Percentiles rank a stretch among this genome's conserved stretches.
phyloP scores from a whole-genome alignment of 192 early-diverging fungal genomes.

The Backusella macrospora region DNA sequence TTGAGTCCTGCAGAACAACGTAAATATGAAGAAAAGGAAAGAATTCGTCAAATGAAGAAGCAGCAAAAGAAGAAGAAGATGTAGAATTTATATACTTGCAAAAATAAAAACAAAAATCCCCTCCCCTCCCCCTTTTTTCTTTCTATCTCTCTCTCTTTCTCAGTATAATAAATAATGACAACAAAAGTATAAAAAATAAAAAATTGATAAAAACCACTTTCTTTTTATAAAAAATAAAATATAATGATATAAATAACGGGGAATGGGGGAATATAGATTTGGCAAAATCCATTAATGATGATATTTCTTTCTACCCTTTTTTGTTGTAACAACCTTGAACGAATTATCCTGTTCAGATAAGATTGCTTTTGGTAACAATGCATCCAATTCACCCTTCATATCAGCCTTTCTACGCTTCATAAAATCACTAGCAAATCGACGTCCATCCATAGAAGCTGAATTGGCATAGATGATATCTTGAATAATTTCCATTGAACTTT shows the following conservation, averaged over 20 bases:
- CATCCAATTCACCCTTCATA: conserved; percentile 41
- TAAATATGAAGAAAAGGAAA: conserved; percentile 84
- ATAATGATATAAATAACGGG: too few species aligned
- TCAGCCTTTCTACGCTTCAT: conserved; percentile 72
- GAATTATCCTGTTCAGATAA: conserved; percentile 11
- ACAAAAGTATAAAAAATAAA: not conserved
- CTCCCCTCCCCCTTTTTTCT: too few species aligned
- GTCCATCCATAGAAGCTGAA: conserved; percentile 69
- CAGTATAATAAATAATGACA: not conserved
- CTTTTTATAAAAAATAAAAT: not conserved
- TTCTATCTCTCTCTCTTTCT: not conserved
- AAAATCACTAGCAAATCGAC: conserved; percentile 79
- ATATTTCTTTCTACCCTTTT: conserved; percentile 31
- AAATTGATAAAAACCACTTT: not conserved
- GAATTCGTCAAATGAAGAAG: conserved; percentile 72
- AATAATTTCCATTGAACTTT: conserved; percentile 67
- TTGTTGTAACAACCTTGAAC: conserved; percentile 26
- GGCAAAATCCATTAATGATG: not conserved
- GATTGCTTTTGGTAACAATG: conserved; percentile 10
- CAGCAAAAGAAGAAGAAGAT: conserved; percentile 55
- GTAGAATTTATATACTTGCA: conserved; percentile 3
- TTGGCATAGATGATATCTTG: conserved; percentile 72
- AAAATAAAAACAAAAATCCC: not conserved
- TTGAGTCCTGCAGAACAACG: conserved; percentile 79
- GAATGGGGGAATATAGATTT: too few species aligned